phyloP scores from a whole-genome alignment of 73 alveolate genomes.

The Paramecium octaurelia region DNA sequence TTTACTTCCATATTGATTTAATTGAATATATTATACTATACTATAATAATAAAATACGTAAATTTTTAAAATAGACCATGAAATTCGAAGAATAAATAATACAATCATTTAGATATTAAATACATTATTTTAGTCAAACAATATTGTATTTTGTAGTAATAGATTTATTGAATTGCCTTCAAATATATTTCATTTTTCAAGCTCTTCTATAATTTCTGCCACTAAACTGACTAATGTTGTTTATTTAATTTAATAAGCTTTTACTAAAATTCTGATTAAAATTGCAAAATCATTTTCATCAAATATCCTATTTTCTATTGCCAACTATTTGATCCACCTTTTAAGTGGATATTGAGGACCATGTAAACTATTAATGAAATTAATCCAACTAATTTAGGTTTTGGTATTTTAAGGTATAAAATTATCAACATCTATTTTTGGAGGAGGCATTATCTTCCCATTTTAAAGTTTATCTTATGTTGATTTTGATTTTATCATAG shows the following conservation, averaged over 20 bases:
- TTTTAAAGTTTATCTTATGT: neutral
- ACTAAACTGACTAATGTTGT: neutral
- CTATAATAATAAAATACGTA: too few relatives aligned
- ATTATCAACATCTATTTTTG: neutral
- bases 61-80: neutral
- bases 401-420: neutral
- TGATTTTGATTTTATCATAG: neutral
- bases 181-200: neutral
- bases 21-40: neutral
- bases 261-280: neutral
- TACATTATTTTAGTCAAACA: neutral
- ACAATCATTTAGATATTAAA: neutral
- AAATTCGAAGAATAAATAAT: neutral
- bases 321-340: neutral
- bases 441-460: neutral
- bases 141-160: neutral
- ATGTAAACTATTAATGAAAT: neutral
- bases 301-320: neutral
- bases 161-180: neutral
- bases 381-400: neutral
- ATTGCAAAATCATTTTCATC: neutral
- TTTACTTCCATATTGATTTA: neutral
- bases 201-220: neutral
- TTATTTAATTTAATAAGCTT: neutral
- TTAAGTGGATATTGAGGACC: neutral